Evolutionary conservation across 495 filamentous ascomycete species (phyloP).

Genomic region (Penicillium goetzii): DNA sequence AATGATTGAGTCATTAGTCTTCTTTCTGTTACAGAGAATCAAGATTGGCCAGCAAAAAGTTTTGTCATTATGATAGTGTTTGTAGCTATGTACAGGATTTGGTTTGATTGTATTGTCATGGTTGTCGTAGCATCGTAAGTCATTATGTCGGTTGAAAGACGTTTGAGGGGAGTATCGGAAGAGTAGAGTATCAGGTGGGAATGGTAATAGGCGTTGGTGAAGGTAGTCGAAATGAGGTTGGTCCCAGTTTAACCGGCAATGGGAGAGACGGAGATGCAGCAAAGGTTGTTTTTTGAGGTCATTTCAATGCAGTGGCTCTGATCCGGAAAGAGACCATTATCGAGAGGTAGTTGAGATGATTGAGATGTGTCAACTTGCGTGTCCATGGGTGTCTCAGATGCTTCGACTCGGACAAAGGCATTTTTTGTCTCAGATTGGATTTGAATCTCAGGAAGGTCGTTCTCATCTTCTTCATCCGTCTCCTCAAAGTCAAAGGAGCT

Average conservation of each 20-base stretch:
- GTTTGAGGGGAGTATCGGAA: neutral
- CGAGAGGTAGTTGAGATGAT: constrained; percentile 12
- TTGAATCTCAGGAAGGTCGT: constrained; percentile 19
- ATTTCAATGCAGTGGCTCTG: constrained; percentile 26
- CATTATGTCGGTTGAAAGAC: constrained; percentile 16
- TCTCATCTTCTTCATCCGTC: constrained; percentile 42
- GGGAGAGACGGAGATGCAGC: constrained; percentile 24
- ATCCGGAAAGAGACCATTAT: constrained; percentile 23
- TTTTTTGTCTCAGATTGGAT: constrained; percentile 11
- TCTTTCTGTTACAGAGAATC: neutral
- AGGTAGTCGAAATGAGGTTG: neutral
- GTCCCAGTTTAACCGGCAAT: constrained; percentile 21
- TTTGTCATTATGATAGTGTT: constrained; percentile 14
- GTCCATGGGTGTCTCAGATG: constrained; percentile 18
- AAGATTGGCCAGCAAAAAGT: constrained; percentile 27
- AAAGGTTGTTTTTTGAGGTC: constrained; percentile 23
- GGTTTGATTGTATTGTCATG: constrained; percentile 22
- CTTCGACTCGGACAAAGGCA: constrained; percentile 13
- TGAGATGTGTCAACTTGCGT: neutral
- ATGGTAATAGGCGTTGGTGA: constrained; percentile 1
- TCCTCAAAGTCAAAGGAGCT: constrained; percentile 49
- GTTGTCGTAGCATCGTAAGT: constrained; percentile 25
- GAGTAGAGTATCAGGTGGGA: neutral
- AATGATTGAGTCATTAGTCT: neutral
- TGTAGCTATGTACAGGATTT: constrained; percentile 29